Conservation (phyloP, 2,329 filamentous ascomycete species). For the Diplodia corticola region DNA sequence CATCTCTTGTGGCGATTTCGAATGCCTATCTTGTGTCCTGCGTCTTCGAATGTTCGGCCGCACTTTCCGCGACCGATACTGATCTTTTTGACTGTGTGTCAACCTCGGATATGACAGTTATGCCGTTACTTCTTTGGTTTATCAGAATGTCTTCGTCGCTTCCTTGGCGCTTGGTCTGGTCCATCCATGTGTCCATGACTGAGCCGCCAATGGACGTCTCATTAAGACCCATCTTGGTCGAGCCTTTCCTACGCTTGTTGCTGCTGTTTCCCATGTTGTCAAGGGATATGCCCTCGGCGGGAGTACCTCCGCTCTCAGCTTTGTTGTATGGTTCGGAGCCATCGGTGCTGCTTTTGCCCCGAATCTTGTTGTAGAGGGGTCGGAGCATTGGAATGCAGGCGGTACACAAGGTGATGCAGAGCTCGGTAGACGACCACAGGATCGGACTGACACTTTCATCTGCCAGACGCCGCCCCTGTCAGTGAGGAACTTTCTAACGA, state of each 20-base stretch:
- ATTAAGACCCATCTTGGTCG: slow-evolving; percentile 8
- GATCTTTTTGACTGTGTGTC: slow-evolving; percentile 6
- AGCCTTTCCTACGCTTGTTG: neutral
- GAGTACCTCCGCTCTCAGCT: neutral
- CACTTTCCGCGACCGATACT: neutral
- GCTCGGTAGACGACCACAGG: slow-evolving; percentile 39
- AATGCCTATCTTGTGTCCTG: neutral
- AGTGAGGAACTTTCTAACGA: neutral
- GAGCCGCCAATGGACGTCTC: slow-evolving; percentile 2
- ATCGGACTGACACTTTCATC: slow-evolving; percentile 35
- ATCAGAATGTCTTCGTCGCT: slow-evolving; percentile 7
- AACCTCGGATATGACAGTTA: slow-evolving; percentile 12
- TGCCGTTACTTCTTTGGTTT: neutral
- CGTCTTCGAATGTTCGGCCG: neutral
- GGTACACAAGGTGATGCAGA: slow-evolving; percentile 52
- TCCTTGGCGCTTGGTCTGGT: slow-evolving; percentile 7
- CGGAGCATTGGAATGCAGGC: slow-evolving; percentile 53
- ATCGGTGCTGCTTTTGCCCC: neutral
- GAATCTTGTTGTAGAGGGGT: slow-evolving; percentile 35
- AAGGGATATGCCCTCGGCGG: neutral
- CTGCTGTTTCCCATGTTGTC: slow-evolving; percentile 6
- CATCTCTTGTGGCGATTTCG: neutral
- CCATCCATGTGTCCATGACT: neutral
- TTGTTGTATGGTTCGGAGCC: slow-evolving; percentile 4
- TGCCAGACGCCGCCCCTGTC: neutral